phyloP scores from a whole-genome alignment of 1,284 basidiomycete genomes.

The Rhodotorula sp. region DNA sequence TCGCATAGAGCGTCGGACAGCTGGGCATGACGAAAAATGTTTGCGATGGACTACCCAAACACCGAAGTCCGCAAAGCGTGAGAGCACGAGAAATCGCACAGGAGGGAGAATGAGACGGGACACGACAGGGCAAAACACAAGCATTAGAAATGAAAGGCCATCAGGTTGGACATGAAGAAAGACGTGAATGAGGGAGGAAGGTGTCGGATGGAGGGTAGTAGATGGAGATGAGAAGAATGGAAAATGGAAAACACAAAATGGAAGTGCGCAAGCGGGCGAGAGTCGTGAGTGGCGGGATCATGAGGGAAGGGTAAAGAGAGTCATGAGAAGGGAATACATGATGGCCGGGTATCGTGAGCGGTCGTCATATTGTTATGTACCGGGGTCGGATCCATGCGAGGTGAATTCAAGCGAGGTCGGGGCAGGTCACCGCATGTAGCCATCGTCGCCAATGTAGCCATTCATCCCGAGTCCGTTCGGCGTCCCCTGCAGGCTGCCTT shows the following conservation, averaged over 20 bases:
- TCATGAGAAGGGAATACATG: too few relatives aligned
- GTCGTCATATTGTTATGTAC: too few relatives aligned
- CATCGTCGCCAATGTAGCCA: conserved; percentile 1
- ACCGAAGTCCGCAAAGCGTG: background rate
- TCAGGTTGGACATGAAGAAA: background rate
- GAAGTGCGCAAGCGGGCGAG: background rate
- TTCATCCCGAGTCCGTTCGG: background rate
- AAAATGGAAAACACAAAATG: background rate
- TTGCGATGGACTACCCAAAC: background rate
- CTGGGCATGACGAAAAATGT: background rate
- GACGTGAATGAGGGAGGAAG: background rate
- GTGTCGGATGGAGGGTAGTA: background rate
- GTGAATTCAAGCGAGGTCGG: background rate
- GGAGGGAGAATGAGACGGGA: background rate
- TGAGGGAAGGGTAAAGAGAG: too few relatives aligned
- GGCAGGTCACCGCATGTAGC: background rate
- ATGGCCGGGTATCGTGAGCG: too few relatives aligned
- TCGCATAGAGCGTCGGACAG: too few relatives aligned
- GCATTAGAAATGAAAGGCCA: background rate
- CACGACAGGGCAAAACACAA: background rate
- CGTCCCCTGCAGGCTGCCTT: conserved; percentile 11
- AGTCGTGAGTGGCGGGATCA: background rate
- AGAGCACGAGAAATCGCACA: too few relatives aligned
- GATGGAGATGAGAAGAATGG: background rate
- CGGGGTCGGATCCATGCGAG: too few relatives aligned